Conservation (phyloP, 352 stramenopile genomes). For the Globisporangium spinosum region DNA sequence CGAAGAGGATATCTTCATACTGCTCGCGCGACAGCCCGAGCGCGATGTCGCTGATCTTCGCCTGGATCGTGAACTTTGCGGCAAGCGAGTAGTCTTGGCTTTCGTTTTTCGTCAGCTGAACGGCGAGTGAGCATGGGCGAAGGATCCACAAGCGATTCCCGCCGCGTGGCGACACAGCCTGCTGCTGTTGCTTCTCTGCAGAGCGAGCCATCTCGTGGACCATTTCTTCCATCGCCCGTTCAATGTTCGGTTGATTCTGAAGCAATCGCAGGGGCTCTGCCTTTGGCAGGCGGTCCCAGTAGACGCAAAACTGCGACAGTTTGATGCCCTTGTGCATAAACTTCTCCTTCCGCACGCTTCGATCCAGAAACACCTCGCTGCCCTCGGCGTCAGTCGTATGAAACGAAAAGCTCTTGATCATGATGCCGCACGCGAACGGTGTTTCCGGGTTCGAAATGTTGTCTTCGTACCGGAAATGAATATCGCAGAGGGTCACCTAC, state of each 20-base stretch:
- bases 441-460: slow-evolving; percentile 48
- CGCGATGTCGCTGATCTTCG: slow-evolving; percentile 42
- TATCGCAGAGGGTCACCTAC: slow-evolving; percentile 54
- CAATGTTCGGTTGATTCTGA: slow-evolving; percentile 33
- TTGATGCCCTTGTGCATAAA: slow-evolving; percentile 70
- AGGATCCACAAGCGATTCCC: slow-evolving; percentile 41
- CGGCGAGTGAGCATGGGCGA: slow-evolving; percentile 42
- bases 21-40: slow-evolving; percentile 65
- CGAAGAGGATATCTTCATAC: slow-evolving; percentile 79
- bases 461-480: slow-evolving; percentile 83
- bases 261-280: slow-evolving; percentile 25
- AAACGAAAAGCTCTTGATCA: slow-evolving; percentile 63
- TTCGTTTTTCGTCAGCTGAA: slow-evolving; percentile 81
- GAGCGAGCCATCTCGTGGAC: slow-evolving; percentile 28
- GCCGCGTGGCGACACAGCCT: background rate
- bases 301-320: slow-evolving; percentile 44
- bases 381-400: slow-evolving; percentile 73
- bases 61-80: slow-evolving; percentile 66
- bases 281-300: slow-evolving; percentile 60
- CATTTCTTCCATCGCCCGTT: slow-evolving; percentile 48
- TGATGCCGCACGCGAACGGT: slow-evolving; percentile 70
- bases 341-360: slow-evolving; percentile 25
- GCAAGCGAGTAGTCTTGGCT: slow-evolving; percentile 57
- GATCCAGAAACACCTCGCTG: slow-evolving; percentile 66
- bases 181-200: slow-evolving; percentile 9